Conservation (phyloP, 2,329 filamentous ascomycete species). For the Epichloe hybrida region DNA sequence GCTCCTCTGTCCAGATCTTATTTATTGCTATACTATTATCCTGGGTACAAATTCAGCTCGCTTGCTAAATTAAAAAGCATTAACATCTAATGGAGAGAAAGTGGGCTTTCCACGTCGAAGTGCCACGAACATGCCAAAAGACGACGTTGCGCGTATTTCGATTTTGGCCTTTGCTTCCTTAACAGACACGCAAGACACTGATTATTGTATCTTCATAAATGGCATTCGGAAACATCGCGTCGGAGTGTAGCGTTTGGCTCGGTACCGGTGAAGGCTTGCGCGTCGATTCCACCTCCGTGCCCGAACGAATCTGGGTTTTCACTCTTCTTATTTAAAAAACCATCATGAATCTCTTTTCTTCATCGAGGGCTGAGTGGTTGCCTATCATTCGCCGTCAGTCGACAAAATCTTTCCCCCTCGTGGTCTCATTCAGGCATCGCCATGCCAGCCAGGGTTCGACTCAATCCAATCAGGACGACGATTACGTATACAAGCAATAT, state of each 20-base stretch:
- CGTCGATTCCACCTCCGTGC: neutral
- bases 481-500: conserved; percentile 67
- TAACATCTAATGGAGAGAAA: too few relatives aligned
- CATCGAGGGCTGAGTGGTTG: conserved; percentile 6
- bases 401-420: neutral
- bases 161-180: too few relatives aligned
- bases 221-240: neutral
- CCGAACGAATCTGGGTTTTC: neutral
- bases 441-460: conserved; percentile 51
- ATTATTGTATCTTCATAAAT: neutral
- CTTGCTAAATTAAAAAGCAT: neutral
- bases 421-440: conserved; percentile 39
- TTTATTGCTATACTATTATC: too few relatives aligned
- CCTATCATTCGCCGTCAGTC: conserved; percentile 23
- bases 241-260: neutral
- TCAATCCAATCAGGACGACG: conserved; percentile 60
- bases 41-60: neutral
- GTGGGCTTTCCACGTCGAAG: too few relatives aligned
- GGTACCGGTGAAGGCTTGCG: neutral
- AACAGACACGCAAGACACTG: neutral
- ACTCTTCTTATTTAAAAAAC: neutral
- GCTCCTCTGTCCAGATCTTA: too few relatives aligned
- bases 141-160: too few relatives aligned
- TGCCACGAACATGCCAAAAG: too few relatives aligned
- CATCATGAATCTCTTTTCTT: neutral